Evolutionary conservation across 805 yeast species (phyloP), one percentile per base, ranked within the genome.

Genomic region (Lachancea waltii): DNA sequence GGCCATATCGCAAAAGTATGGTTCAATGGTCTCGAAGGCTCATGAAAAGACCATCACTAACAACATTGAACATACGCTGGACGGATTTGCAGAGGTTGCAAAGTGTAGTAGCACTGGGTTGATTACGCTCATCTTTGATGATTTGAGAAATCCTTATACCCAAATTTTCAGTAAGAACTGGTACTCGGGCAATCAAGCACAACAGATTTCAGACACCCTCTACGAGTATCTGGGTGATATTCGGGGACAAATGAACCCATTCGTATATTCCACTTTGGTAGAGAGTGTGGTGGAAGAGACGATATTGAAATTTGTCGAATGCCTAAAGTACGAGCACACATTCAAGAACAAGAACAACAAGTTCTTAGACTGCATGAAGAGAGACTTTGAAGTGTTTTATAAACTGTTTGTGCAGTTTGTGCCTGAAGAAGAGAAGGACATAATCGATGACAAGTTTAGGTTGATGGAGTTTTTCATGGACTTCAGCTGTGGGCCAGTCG

Each of bases 21-120:
- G 76, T 16, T 76, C 73, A n/a, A 67, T 77, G 51, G 82, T 85
- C 30, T 70, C 81, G 27, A 79, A 78, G 29, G 73, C 69, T 40
- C 82, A 83, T 60, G 68, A 71, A 38, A 69, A 70, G 13, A 71
- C 73, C 38, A 84, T 86, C 29, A 73, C 72, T 15, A 58, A 72
- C 2, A 68, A 72, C 10, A 65, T 84, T 39, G 78, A 74, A 37
- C 74, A 70, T 23, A 79, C 79, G n/a, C 74, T 81, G 40, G 94
- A 85, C 49, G 85, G 90, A 7, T 84, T 77, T 63, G 85, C 86
- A 5, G 77, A 75, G 43, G 76, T 85, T 21, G 84, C 86, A 19
- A 76, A 81, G 46, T 68, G 73, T 27, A 73, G 86, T 38, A 73
- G 81, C 35, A 64, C 63, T 41, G 77, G 72, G 7, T 53, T 78